Evolutionary conservation across 768 basidiomycete species (phyloP), one percentile per base, ranked within the genome.

Genomic region (button mushroom (Agaricus bisporus)): DNA sequence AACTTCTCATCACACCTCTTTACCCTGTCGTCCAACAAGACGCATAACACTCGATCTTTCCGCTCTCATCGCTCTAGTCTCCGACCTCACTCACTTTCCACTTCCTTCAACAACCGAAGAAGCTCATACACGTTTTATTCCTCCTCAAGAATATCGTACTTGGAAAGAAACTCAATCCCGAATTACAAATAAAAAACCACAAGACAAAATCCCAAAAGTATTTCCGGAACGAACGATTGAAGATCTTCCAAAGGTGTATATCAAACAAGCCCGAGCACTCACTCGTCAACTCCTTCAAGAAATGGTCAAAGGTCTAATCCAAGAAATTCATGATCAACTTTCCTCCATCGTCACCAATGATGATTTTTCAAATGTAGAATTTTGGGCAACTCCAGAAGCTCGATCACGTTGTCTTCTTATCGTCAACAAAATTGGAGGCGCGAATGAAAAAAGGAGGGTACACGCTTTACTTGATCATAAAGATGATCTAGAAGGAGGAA

Each of bases 321-420:
- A 85, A 49, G 86, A 88, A 55, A 74, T 91, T 41, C 69, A 70
- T 44, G 77, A 80, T 22, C 76, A 77, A 35, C 63, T 83, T 9
- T 59, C 61, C 1, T 59, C 61, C 1, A 17, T 59, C 8, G 47
- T 66, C 18, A 29, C 36, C 41, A 22, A 25, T 22, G 15, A 38
- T 4, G 25, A 41, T 41, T 18, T 55, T 3, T 41, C 54, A 11
- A 56, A 64, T 1, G 71, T 88, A 6, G 73, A 79, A 43, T 91
- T 93, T 56, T 95, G 89, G 88, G 85, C 88, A 5, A 94, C 91
- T 0, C 64, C 67, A 0, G 91, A 93, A 63, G 91, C 90, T 0
- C 79, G 80, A 41, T 77, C 80, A 46, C 78, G 91, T 4, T 86
- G 85, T 60, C 68, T 85, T 17, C 75, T 80, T n/a, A 93, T 95